These are phyloP conservation scores for Apiospora hydei DNA, from an alignment of 2,329 filamentous ascomycete genomes.

Conservation along the genomic window DNA sequence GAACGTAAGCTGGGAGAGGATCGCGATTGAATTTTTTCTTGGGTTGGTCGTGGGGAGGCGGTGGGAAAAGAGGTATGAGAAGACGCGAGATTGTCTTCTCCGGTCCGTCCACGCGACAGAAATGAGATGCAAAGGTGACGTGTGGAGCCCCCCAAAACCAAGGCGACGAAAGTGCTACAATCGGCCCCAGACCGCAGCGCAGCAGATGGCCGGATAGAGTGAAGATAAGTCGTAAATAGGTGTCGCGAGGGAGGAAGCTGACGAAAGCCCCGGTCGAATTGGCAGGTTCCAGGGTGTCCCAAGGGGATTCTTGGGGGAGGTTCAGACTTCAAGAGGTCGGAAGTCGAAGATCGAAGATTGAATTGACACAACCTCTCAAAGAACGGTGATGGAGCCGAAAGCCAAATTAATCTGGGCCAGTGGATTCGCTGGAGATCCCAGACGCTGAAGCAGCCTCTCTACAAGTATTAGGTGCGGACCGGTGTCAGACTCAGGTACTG, in stretches of 20 bases:
- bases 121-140: conserved; percentile 41
- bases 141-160: conserved; percentile 38
- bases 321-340: conserved; percentile 21
- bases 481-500: background rate
- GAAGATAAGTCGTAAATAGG: background rate
- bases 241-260: conserved; percentile 11
- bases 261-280: conserved; percentile 1
- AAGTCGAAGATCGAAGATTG: conserved; percentile 23
- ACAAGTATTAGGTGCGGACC: background rate
- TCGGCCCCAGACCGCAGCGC: conserved; percentile 2
- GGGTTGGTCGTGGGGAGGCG: conserved; percentile 22
- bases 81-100: conserved; percentile 36
- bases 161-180: conserved; percentile 15
- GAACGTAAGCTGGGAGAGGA: conserved; percentile 28
- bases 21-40: conserved; percentile 34
- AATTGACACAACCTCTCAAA: conserved; percentile 21
- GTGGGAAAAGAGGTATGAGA: conserved; percentile 36
- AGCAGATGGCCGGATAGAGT: conserved; percentile 1
- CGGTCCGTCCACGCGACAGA: conserved; percentile 43
- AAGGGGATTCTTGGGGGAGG: conserved; percentile 4
- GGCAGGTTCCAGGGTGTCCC: conserved; percentile 7
- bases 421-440: conserved; percentile 15
- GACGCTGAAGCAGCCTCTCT: background rate
- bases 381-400: conserved; percentile 18
- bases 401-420: conserved; percentile 21